Conservation (phyloP, 2,329 filamentous ascomycete genomes). For the Verticillium dahliae region DNA sequence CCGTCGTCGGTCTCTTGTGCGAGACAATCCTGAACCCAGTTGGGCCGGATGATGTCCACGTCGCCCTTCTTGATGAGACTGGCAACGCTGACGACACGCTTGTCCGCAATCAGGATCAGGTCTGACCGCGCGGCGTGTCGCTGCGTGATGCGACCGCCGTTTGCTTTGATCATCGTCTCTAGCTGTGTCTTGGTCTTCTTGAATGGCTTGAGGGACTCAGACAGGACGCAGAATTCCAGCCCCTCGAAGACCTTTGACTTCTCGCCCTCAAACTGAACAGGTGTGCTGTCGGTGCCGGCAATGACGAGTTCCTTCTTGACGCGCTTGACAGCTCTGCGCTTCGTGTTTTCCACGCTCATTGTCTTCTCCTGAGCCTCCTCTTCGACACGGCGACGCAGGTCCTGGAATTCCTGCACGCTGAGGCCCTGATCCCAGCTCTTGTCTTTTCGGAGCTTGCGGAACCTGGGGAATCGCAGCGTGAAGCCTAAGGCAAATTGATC, state of each 20-base stretch:
- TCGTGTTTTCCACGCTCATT: conserved; percentile 70
- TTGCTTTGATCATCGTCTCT: conserved; percentile 72
- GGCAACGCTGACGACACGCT: conserved; percentile 73
- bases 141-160: conserved; percentile 77
- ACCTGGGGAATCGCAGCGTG: conserved; percentile 87
- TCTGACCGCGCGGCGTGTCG: conserved; percentile 54
- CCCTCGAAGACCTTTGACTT: conserved; percentile 65
- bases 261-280: conserved; percentile 43
- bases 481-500: conserved; percentile 71
- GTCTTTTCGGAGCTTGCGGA: conserved; percentile 75
- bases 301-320: conserved; percentile 66
- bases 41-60: conserved; percentile 67
- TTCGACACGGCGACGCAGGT: conserved; percentile 62
- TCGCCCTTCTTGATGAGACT: conserved; percentile 69
- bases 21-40: conserved; percentile 81
- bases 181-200: conserved; percentile 75
- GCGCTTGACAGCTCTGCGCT: conserved; percentile 47
- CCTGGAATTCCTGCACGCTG: conserved; percentile 69
- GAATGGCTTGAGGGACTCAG: conserved; percentile 60
- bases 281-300: conserved; percentile 56
- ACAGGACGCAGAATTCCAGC: conserved; percentile 76
- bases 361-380: conserved; percentile 65
- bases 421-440: conserved; percentile 78
- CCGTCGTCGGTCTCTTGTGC: conserved; percentile 49
- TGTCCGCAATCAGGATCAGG: conserved; percentile 73